These are phyloP conservation scores for Paxillus rubicundulus DNA, from an alignment of 768 basidiomycete genomes.

Conservation along the genomic window DNA sequence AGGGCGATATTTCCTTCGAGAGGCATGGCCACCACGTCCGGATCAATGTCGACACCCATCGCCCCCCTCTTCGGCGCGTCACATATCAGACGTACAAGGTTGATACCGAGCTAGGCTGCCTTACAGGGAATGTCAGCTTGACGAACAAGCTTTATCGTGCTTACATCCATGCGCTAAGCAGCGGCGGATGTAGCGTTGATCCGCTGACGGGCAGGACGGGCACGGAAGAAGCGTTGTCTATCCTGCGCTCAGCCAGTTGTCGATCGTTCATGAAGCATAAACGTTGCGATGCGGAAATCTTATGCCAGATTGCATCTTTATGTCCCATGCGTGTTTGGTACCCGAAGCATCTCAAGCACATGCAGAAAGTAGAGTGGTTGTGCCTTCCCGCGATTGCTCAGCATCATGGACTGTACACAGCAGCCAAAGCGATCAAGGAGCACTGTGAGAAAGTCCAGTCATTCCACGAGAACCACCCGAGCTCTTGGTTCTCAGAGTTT, in stretches of 20 bases:
- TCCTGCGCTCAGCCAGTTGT: conserved; percentile 37
- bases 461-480: conserved; percentile 3
- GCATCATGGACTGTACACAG: conserved; percentile 27
- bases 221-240: conserved; percentile 41
- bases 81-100: conserved; percentile 31
- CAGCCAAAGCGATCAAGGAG: conserved; percentile 28
- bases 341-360: conserved; percentile 34
- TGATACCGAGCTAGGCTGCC: conserved; percentile 29
- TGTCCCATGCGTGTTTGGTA: conserved; percentile 38
- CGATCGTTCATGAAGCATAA: conserved; percentile 40
- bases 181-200: conserved; percentile 39
- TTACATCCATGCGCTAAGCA: conserved; percentile 46
- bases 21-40: conserved; percentile 15
- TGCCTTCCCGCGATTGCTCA: conserved; percentile 26
- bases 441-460: conserved; percentile 17
- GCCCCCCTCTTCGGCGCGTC: neutral
- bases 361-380: conserved; percentile 40
- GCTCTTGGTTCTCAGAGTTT: neutral
- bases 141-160: conserved; percentile 34
- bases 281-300: conserved; percentile 27
- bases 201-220: conserved; percentile 44
- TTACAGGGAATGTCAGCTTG: conserved; percentile 27
- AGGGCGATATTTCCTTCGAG: conserved; percentile 25
- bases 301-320: conserved; percentile 34
- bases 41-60: conserved; percentile 8